Percentiles rank a stretch among this genome's conserved stretches.
phyloP scores from a whole-genome alignment of 495 filamentous ascomycete species.

The Podospora didyma region DNA sequence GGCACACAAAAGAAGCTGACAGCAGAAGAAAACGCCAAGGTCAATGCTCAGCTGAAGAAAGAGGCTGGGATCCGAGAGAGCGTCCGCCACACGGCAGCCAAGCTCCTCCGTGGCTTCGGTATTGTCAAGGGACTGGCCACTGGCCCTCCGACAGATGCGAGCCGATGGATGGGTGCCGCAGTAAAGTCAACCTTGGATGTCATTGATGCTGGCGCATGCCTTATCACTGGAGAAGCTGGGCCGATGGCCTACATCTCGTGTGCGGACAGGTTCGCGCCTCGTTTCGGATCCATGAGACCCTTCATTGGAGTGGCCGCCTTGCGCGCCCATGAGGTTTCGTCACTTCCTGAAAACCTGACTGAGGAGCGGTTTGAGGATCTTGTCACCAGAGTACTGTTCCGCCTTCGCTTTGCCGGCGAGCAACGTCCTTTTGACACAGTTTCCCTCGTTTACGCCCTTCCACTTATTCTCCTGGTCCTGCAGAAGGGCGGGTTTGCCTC shows the following conservation, averaged over 20 bases:
- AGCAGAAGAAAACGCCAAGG: constrained; percentile 79
- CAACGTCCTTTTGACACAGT: constrained; percentile 86
- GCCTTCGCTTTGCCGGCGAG: constrained; percentile 82
- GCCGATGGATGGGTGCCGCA: constrained; percentile 79
- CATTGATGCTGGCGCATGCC: constrained; percentile 72
- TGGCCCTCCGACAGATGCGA: constrained; percentile 79
- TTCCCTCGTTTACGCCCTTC: constrained; percentile 81
- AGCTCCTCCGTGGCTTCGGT: constrained; percentile 74
- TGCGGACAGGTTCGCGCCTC: constrained; percentile 63
- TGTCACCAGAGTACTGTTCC: constrained; percentile 84
- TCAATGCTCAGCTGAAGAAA: constrained; percentile 86
- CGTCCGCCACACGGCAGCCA: constrained; percentile 62
- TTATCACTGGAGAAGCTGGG: constrained; percentile 75
- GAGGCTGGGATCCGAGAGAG: constrained; percentile 72
- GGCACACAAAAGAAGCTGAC: constrained; percentile 89
- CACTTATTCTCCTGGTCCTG: constrained; percentile 72
- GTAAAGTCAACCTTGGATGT: constrained; percentile 64
- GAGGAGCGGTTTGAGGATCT: constrained; percentile 81
- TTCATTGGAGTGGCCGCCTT: constrained; percentile 88
- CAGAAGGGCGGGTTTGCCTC: constrained; percentile 72
- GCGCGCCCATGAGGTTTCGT: constrained; percentile 66
- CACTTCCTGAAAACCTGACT: constrained; percentile 65
- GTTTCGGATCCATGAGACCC: constrained; percentile 69
- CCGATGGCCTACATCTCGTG: constrained; percentile 74
- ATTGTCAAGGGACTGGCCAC: constrained; percentile 76